Base-by-base conservation (phyloP, 768 basidiomycete species). In the Boletus insuetus region DNA sequence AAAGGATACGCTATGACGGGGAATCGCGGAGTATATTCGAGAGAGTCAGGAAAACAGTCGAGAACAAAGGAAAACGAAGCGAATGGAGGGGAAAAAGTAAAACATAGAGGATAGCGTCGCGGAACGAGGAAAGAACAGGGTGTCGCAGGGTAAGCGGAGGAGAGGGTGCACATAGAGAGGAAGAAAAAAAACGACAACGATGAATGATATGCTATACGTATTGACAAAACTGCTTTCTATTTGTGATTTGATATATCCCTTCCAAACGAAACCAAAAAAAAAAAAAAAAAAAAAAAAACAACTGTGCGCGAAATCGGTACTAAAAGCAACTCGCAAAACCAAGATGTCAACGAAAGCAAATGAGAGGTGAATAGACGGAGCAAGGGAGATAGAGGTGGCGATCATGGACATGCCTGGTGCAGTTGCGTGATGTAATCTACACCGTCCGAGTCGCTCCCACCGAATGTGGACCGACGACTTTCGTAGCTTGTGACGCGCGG, bases 381-480 rank as follows among this genome's bases (percentile, higher is more conserved):
- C 10, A 12, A 34, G 31, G 24, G 24, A 38, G 12, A 42, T 6
- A 1, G 17, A 12, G 17, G 3, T 22, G 13, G 17, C 31, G 20
- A 22, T 61, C 61, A 72, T 20, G 59, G 32, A 46, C 37, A 8
- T 31, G 47, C 43, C 19, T 52, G 50, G 42, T 65, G 59, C 29
- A 64, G 29, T 43, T 43, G 48, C 31, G 44, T 53, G 49, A 65
- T 59, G 41, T 53, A 47, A 12, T 68, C 65, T 43, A 49, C 52
- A 37, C 69, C 68, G 4, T 68, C 58, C 29, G 29, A 29, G 29
- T 29, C 29, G 45, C 56, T 70, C 5, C 59, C 70, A 12, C 63
- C 64, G 24, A 72, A 69, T 38, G 66, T 69, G 40, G 63, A 65
- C 40, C 53, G 58, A 39, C 29, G 62, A 20, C 59, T 61, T 3